phyloP scores from a whole-genome alignment of 2,329 filamentous ascomycete species.

The Hypoxylon sp. region DNA sequence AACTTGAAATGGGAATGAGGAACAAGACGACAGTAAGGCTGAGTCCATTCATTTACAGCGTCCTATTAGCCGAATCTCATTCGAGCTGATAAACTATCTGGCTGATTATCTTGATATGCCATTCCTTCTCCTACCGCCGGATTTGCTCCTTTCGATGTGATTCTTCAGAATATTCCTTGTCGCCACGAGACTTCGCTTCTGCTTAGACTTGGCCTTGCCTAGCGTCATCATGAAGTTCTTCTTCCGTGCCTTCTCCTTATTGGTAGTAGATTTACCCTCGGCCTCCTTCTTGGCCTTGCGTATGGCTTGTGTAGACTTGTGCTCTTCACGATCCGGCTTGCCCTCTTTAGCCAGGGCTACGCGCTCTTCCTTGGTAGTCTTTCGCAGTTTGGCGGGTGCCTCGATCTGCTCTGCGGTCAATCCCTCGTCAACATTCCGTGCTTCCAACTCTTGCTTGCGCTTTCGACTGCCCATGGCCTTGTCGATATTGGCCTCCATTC shows the following conservation, averaged over 20 bases:
- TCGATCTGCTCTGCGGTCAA: conserved; percentile 94
- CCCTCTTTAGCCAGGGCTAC: conserved; percentile 86
- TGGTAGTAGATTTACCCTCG: conserved; percentile 95
- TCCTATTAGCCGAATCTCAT: neutral
- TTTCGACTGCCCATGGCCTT: conserved; percentile 69
- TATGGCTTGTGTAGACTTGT: conserved; percentile 88
- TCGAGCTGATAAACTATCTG: conserved; percentile 13
- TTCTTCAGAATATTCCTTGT: conserved; percentile 84
- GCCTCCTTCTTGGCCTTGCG: conserved; percentile 88
- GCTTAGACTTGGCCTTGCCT: conserved; percentile 94
- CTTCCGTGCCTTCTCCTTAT: conserved; percentile 94
- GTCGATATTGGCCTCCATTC: conserved; percentile 79
- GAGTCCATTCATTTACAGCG: conserved; percentile 2
- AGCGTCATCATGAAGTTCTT: conserved; percentile 99
- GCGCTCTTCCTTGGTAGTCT: conserved; percentile 90
- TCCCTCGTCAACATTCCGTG: conserved; percentile 85
- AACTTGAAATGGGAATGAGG: neutral
- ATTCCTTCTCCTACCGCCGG: conserved; percentile 86
- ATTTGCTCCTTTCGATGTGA: conserved; percentile 86
- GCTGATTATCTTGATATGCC: conserved; percentile 48
- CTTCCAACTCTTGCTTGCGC: conserved; percentile 64
- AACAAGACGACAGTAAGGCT: no score
- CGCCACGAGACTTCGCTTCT: conserved; percentile 92
- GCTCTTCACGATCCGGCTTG: conserved; percentile 81
- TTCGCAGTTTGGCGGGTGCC: conserved; percentile 84